Evolutionary conservation across 371 early-diverging fungal genomes (phyloP), one percentile per base, ranked within the genome.

Genomic region (Zychaea mexicana): DNA sequence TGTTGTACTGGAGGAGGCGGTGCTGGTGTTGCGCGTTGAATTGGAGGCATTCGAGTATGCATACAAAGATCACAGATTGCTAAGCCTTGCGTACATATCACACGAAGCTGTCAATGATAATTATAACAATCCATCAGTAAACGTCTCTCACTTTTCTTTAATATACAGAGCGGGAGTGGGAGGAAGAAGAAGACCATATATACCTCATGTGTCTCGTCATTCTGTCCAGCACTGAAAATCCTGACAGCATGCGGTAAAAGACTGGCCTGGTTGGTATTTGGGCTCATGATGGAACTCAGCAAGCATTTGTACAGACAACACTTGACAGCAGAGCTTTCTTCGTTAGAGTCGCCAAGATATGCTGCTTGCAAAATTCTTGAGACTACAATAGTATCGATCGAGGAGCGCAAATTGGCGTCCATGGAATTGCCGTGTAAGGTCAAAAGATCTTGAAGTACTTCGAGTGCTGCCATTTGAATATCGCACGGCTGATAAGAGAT

Each of bases 31-130:
- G 70, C 69, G 32, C 86, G 75, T 60, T 83, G 87, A 67, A 85
- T 71, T 32, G 89, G 87, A 57, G 89, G 89, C 66, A 88, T 46
- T 22, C 87, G 74, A 53, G 79, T 63, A 59, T 88, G 89, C 60
- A 75, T 77, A 27, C 87, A 77, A 52, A 87, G 57, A 59, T 88
- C 89, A 63, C 89, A 88, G 19, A 84, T 71, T 1, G 75, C 66
- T 58, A 85, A 61, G 0, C 83, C 84, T 42, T 76, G 76, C 15
- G 67, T 66, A 46, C 88, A 86, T 22, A 73, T 69, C 19, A 60
- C 58, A 52, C 78, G 74, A 24, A 86, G 73, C 65, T 71, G 60
- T 45, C 36, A 13, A 30, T 22, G 13, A 19, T 17, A 15, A 55
- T 22, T 32, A 52, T 21, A 31, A 49, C 9, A 32, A 10, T 39